Conservation (phyloP, 106 monocot genomes). For the Chionographis japonica region DNA sequence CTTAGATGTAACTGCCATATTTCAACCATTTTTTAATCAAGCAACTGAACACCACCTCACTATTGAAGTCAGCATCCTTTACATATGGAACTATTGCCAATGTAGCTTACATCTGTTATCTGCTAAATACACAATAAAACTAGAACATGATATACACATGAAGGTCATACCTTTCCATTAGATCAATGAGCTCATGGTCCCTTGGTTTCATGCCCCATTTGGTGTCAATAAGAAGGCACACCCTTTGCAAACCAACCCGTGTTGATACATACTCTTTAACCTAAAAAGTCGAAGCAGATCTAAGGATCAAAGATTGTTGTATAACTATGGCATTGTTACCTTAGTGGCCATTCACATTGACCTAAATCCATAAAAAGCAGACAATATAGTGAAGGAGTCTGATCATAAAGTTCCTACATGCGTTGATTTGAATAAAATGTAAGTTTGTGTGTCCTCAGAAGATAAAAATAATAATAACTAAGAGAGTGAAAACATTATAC, state of each 20-base stretch:
- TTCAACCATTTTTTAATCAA: too few relatives aligned
- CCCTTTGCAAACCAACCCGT: constrained; percentile 67
- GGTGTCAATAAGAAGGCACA: constrained; percentile 95
- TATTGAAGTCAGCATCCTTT: too few relatives aligned
- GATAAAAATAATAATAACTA: too few relatives aligned
- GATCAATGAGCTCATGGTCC: constrained; percentile 87
- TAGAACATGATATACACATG: background rate
- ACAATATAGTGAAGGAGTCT: background rate
- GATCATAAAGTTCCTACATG: too few relatives aligned
- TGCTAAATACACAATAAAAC: background rate
- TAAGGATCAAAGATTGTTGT: background rate
- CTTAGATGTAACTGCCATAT: too few relatives aligned
- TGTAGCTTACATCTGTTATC: background rate
- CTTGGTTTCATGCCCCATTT: constrained; percentile 97
- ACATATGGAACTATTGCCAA: background rate
- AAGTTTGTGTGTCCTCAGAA: too few relatives aligned
- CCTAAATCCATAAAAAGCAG: background rate
- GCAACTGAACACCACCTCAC: too few relatives aligned
- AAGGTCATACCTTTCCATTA: constrained; percentile 83
- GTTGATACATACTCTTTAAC: constrained; percentile 98
- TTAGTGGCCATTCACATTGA: too few relatives aligned
- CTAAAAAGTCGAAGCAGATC: constrained; percentile 22
- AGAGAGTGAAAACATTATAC: too few relatives aligned
- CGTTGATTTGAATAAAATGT: too few relatives aligned
- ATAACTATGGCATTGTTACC: too few relatives aligned